Evolutionary conservation across 1,139 yeast genomes (phyloP).

Genomic region (Magnusiomyces ingens): DNA sequence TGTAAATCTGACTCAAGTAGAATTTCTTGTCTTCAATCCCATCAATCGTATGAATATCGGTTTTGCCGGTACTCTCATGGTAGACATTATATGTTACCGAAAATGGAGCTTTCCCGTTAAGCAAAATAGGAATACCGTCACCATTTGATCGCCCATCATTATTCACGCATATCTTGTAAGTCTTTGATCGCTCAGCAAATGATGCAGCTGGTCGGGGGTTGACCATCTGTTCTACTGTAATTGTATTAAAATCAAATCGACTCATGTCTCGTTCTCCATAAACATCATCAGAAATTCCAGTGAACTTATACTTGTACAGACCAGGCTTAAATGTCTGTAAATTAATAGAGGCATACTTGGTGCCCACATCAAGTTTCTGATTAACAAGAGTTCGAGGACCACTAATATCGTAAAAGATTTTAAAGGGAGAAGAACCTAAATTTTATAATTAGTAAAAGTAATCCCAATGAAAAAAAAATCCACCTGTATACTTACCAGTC

Average conservation of each 20-base stretch:
- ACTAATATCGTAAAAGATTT: conserved; percentile 57
- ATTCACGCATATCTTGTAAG: conserved; percentile 47
- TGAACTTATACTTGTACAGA: conserved; percentile 52
- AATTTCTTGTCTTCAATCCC: conserved; percentile 33
- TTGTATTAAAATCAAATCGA: conserved; percentile 30
- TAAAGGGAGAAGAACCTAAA: conserved; percentile 54
- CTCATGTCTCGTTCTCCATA: conserved; percentile 36
- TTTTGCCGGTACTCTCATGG: conserved; percentile 47
- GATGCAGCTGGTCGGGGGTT: conserved; percentile 52
- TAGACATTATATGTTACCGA: conserved; percentile 45
- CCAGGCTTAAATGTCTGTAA: conserved; percentile 43
- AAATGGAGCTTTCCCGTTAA: conserved; percentile 63
- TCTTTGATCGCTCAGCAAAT: conserved; percentile 44
- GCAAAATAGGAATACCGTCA: conserved; percentile 49
- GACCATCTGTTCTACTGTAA: conserved; percentile 54
- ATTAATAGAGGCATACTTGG: conserved; percentile 44
- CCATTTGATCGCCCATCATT: conserved; percentile 27
- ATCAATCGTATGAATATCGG: conserved; percentile 35
- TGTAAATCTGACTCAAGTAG: conserved; percentile 36
- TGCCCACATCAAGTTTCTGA: conserved; percentile 43
- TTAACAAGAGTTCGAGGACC: conserved; percentile 49
- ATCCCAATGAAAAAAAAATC: not conserved
- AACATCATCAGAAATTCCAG: conserved; percentile 57
- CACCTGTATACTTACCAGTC: conserved; percentile 38
- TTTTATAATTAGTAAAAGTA: conserved; percentile 4